These are phyloP conservation scores for Leishmania mexicana DNA, from an alignment of 208 protist species.

Conservation along the genomic window DNA sequence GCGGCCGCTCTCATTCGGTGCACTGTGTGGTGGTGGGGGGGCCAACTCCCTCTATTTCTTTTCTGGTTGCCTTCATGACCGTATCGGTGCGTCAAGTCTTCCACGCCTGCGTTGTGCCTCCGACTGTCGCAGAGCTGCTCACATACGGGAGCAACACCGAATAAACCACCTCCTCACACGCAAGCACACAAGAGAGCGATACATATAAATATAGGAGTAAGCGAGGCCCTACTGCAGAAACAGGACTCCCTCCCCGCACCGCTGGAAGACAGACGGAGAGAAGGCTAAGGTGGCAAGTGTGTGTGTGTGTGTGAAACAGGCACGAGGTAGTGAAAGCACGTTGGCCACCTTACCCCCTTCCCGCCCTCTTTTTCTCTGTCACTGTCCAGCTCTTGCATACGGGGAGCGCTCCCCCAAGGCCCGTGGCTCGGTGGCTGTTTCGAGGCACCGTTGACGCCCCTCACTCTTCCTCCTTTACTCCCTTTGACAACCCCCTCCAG, in stretches of 20 bases:
- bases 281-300: background rate
- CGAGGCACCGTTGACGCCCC: background rate
- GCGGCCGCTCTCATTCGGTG: background rate
- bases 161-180: background rate
- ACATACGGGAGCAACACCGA: background rate
- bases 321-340: background rate
- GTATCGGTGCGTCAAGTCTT: background rate
- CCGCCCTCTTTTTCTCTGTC: background rate
- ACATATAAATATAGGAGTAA: background rate
- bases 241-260: background rate
- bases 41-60: background rate
- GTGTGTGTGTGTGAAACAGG: background rate
- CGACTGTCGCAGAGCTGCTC: background rate
- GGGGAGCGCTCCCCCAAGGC: background rate
- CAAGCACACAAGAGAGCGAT: background rate
- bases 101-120: background rate
- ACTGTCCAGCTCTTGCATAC: background rate
- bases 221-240: background rate
- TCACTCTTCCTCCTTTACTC: background rate
- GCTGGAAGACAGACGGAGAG: background rate
- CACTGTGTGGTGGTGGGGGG: background rate
- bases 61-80: background rate
- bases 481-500: background rate
- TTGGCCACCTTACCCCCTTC: background rate
- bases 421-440: background rate